Evolutionary conservation across 208 protist species (phyloP).

Genomic region (Trypanosoma scelopori): DNA sequence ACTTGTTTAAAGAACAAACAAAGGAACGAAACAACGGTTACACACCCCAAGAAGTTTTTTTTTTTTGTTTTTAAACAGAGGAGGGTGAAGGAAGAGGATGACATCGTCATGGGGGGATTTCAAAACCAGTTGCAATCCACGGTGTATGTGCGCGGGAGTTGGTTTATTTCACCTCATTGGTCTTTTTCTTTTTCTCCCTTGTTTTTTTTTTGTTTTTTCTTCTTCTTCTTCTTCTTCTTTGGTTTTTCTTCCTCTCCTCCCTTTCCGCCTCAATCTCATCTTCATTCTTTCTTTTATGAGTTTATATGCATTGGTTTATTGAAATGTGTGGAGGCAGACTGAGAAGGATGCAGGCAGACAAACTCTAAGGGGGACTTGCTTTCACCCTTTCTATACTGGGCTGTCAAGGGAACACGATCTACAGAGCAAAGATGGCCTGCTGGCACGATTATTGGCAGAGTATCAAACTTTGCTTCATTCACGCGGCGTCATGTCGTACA

Average conservation of each 20-base stretch:
- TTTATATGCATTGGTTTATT: slow-evolving; percentile 3
- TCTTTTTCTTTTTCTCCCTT: slow-evolving; percentile 1
- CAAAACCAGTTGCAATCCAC: too few relatives aligned
- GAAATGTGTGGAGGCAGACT: not conserved
- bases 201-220: slow-evolving; percentile 2
- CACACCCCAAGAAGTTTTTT: too few relatives aligned
- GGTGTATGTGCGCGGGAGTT: not conserved
- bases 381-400: too few relatives aligned
- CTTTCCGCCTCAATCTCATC: too few relatives aligned
- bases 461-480: not conserved
- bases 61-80: too few relatives aligned
- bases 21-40: too few relatives aligned
- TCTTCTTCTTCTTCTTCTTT: slow-evolving; percentile 15
- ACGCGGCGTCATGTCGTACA: not conserved
- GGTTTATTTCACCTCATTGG: slow-evolving; percentile 6
- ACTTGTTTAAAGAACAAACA: too few relatives aligned
- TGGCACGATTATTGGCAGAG: not conserved
- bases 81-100: too few relatives aligned
- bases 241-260: not conserved
- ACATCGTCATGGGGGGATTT: too few relatives aligned
- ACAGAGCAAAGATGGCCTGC: not conserved
- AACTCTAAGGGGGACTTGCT: not conserved
- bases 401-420: not conserved
- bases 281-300: too few relatives aligned
- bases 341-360: not conserved